A percentile compares a stretch with the other conserved stretches of the same genome.
phyloP scores from a whole-genome alignment of 2,329 filamentous ascomycete species.

The Cytospora schulzeri region DNA sequence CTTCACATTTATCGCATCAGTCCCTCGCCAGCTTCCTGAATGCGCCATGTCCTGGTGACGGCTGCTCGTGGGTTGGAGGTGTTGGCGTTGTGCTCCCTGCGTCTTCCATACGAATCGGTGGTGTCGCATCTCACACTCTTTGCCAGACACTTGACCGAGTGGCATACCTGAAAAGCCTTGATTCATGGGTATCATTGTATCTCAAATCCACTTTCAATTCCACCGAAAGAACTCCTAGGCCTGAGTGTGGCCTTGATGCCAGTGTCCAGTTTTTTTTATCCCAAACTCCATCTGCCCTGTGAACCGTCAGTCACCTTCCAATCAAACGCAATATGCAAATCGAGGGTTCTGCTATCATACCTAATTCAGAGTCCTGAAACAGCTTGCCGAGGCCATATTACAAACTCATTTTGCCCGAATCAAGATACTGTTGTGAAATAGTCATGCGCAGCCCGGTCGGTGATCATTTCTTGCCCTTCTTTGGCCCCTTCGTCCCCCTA shows the following conservation, averaged over 20 bases:
- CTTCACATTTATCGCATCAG: not conserved
- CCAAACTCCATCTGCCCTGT: not conserved
- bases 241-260: not conserved
- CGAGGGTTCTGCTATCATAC: not conserved
- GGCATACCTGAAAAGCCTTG: not conserved
- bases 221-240: not conserved
- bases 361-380: not conserved
- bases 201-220: too few relatives aligned
- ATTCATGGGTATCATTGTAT: not conserved
- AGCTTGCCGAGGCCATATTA: not conserved
- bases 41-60: not conserved
- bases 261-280: not conserved
- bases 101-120: not conserved
- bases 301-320: not conserved
- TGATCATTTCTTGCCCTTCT: conserved; percentile 31
- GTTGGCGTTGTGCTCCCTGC: not conserved
- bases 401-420: not conserved
- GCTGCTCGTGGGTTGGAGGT: not conserved
- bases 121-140: not conserved
- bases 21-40: not conserved
- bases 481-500: conserved; percentile 36
- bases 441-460: not conserved
- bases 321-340: not conserved
- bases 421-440: not conserved
- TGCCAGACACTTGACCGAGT: not conserved